Evolutionary conservation across 2,329 filamentous ascomycete genomes (phyloP).

Genomic region (Paecilomyces variotii): DNA sequence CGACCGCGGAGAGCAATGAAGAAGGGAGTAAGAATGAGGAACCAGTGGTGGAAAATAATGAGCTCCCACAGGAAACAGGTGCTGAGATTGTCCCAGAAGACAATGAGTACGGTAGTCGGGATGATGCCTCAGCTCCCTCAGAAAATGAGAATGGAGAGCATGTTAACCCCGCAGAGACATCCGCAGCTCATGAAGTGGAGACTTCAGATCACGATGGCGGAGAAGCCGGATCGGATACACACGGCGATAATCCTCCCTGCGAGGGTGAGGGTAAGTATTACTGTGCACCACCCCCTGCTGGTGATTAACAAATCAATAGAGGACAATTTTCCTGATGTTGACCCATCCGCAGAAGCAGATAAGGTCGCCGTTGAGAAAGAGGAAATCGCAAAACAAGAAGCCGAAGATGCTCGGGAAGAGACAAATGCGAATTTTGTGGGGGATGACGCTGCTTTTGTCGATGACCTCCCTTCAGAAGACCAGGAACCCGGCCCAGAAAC

Average conservation of each 20-base stretch:
- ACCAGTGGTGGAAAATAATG: slow-evolving; percentile 6
- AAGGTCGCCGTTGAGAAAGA: slow-evolving; percentile 27
- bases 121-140: background rate
- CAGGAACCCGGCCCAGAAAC: slow-evolving; percentile 2
- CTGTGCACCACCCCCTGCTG: slow-evolving; percentile 6
- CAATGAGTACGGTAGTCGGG: background rate
- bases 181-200: background rate
- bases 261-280: slow-evolving; percentile 17
- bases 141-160: slow-evolving; percentile 6
- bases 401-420: slow-evolving; percentile 21
- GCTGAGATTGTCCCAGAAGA: background rate
- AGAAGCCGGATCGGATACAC: background rate
- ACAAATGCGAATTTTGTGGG: slow-evolving; percentile 7
- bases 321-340: slow-evolving; percentile 21
- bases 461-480: slow-evolving; percentile 7
- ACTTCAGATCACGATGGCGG: background rate
- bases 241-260: slow-evolving; percentile 3
- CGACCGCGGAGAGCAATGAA: slow-evolving; percentile 3
- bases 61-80: background rate
- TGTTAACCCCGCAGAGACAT: slow-evolving; percentile 1
- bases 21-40: slow-evolving; percentile 9
- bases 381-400: slow-evolving; percentile 22
- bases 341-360: slow-evolving; percentile 21
- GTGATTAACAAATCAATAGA: slow-evolving; percentile 20
- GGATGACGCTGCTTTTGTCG: slow-evolving; percentile 5